These are phyloP conservation scores for Cardiospermum halicacabum DNA, from an alignment of 345 rosid genomes.

Conservation along the genomic window DNA sequence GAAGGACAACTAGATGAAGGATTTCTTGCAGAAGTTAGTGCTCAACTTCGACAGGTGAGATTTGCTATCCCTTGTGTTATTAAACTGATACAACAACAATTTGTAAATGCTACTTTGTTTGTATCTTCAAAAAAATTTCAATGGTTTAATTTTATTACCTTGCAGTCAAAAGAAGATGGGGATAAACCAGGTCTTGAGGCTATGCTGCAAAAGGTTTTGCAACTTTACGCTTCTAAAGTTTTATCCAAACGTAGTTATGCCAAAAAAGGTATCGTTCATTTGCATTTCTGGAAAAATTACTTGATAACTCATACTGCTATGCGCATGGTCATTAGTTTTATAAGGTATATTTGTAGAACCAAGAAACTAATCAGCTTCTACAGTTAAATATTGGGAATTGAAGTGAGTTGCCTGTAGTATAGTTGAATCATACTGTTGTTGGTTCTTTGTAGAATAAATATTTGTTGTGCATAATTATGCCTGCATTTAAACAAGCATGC, in stretches of 20 bases:
- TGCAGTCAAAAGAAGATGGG: constrained; percentile 81
- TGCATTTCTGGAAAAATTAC: neutral
- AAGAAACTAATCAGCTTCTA: neutral
- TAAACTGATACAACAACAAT: neutral
- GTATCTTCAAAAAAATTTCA: neutral
- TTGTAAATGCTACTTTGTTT: neutral
- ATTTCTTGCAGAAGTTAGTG: constrained; percentile 84
- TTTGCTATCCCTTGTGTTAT: neutral
- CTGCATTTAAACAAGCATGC: neutral
- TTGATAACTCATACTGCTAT: neutral
- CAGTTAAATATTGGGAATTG: neutral
- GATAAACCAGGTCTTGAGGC: constrained; percentile 92
- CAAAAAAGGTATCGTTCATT: constrained; percentile 53
- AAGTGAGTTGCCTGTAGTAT: neutral
- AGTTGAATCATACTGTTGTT: neutral
- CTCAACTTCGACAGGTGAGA: constrained; percentile 84
- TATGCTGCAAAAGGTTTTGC: constrained; percentile 90
- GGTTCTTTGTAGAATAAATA: neutral
- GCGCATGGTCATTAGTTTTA: neutral
- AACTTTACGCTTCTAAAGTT: constrained; percentile 69
- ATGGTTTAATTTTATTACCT: constrained; percentile 10
- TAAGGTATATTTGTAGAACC: neutral
- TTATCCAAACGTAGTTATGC: constrained; percentile 94
- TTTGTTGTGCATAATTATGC: neutral
- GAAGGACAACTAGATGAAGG: constrained; percentile 90